phyloP scores from a whole-genome alignment of 163 green algal species.

The Chlamydomonas reinhardtii region DNA sequence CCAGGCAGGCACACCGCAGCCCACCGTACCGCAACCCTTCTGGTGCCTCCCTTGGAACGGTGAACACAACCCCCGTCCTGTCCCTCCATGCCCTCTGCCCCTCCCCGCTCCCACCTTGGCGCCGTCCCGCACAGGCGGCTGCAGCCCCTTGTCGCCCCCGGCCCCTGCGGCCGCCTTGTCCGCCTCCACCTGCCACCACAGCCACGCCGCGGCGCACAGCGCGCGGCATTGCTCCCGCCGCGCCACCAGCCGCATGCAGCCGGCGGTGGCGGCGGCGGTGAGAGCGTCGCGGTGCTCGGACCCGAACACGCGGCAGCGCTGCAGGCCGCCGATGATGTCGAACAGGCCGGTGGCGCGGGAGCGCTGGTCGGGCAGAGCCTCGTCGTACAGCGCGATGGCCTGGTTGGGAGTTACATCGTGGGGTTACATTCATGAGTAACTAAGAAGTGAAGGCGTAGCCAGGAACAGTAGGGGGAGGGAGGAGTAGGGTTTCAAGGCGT shows the following conservation, averaged over 20 bases:
- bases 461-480: too few relatives aligned
- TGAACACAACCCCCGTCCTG: too few relatives aligned
- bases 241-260: constrained; percentile 82
- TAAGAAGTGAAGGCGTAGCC: too few relatives aligned
- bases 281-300: constrained; percentile 86
- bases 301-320: constrained; percentile 80
- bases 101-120: constrained; percentile 65
- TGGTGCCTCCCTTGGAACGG: too few relatives aligned
- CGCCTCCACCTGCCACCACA: constrained; percentile 85
- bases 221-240: constrained; percentile 92
- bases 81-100: too few relatives aligned
- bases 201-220: constrained; percentile 81
- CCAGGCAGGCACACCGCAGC: too few relatives aligned
- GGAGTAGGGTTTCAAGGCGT: too few relatives aligned
- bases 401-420: too few relatives aligned
- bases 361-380: constrained; percentile 84
- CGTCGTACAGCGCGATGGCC: constrained; percentile 95
- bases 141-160: not conserved
- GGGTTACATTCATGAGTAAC: too few relatives aligned
- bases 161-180: not conserved
- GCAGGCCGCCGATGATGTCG: constrained; percentile 88
- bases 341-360: constrained; percentile 79
- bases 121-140: constrained; percentile 71
- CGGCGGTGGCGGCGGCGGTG: constrained; percentile 47
- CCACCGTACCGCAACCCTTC: too few relatives aligned